Evolutionary conservation across 2,329 filamentous ascomycete species (phyloP).

Genomic region (Fusarium continuum): DNA sequence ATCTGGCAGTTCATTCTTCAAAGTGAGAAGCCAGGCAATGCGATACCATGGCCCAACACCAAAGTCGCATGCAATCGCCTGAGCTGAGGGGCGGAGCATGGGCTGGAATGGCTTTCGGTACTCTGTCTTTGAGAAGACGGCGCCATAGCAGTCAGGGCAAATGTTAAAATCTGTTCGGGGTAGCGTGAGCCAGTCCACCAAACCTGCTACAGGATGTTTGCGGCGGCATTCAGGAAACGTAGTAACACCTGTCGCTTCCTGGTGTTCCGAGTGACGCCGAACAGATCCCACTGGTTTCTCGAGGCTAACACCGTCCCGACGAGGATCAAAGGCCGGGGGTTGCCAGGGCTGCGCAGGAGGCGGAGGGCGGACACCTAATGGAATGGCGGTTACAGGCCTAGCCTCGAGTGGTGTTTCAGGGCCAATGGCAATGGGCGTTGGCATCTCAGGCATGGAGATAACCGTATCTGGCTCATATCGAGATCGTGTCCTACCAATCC

Average conservation of each 20-base stretch:
- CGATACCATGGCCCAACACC: constrained; percentile 81
- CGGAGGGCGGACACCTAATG: constrained; percentile 26
- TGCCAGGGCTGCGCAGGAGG: constrained; percentile 54
- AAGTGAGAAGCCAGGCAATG: constrained; percentile 82
- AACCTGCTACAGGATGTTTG: constrained; percentile 66
- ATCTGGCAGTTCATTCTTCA: constrained; percentile 73
- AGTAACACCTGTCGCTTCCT: constrained; percentile 44
- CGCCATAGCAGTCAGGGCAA: constrained; percentile 81
- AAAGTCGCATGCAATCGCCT: constrained; percentile 78
- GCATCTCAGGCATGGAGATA: constrained; percentile 41
- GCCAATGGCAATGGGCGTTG: constrained; percentile 36
- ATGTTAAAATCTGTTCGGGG: constrained; percentile 78
- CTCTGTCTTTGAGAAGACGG: constrained; percentile 72
- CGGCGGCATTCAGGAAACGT: constrained; percentile 76
- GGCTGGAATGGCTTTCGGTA: constrained; percentile 72
- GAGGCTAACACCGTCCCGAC: constrained; percentile 45
- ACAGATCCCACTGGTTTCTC: constrained; percentile 58
- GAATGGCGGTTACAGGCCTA: constrained; percentile 40
- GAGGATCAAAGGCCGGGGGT: constrained; percentile 56
- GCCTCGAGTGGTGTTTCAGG: constrained; percentile 38
- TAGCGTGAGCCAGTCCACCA: constrained; percentile 84
- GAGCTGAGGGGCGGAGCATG: constrained; percentile 65
- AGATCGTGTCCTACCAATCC: constrained; percentile 30
- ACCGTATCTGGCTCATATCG: constrained; percentile 31
- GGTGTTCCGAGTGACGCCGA: constrained; percentile 62